Evolutionary conservation across 768 basidiomycete genomes (phyloP).

Genomic region (Pulveroboletus ravenelii): DNA sequence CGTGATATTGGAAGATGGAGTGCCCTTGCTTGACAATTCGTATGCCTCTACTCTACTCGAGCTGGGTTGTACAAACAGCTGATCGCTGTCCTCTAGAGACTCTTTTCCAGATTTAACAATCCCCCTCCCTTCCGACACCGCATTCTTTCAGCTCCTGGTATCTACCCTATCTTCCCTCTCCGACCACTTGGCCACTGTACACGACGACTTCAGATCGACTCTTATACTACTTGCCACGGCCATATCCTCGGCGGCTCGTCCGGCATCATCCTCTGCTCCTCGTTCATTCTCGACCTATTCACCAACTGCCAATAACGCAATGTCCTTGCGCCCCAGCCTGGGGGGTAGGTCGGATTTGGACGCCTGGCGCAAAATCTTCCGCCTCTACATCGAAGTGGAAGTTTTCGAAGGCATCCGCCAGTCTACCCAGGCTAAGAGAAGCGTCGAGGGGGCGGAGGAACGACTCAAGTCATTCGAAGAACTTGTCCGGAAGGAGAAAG

Average conservation of each 20-base stretch:
- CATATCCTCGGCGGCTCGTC: conserved; percentile 32
- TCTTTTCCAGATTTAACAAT: conserved; percentile 56
- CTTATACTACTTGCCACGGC: conserved; percentile 43
- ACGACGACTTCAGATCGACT: conserved; percentile 44
- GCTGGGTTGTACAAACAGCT: neutral
- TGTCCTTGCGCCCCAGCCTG: conserved; percentile 37
- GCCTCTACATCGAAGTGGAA: conserved; percentile 78
- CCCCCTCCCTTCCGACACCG: conserved; percentile 72
- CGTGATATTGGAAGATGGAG: neutral
- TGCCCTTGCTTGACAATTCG: neutral
- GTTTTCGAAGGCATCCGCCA: conserved; percentile 78
- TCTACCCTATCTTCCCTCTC: conserved; percentile 54
- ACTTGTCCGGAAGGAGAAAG: conserved; percentile 46
- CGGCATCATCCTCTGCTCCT: conserved; percentile 28
- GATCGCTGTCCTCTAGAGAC: conserved; percentile 2
- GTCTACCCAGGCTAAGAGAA: conserved; percentile 58
- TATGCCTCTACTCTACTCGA: conserved; percentile 1
- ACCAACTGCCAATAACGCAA: conserved; percentile 9
- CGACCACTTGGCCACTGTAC: conserved; percentile 47
- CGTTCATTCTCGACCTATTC: conserved; percentile 34
- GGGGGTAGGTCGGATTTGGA: conserved; percentile 58
- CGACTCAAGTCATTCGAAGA: conserved; percentile 60
- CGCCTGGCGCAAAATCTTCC: conserved; percentile 87
- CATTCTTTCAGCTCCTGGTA: conserved; percentile 74
- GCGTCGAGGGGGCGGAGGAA: conserved; percentile 63